These are phyloP conservation scores for Dictyophora rubrovolvata DNA, from an alignment of 768 basidiomycete genomes.

Conservation along the genomic window DNA sequence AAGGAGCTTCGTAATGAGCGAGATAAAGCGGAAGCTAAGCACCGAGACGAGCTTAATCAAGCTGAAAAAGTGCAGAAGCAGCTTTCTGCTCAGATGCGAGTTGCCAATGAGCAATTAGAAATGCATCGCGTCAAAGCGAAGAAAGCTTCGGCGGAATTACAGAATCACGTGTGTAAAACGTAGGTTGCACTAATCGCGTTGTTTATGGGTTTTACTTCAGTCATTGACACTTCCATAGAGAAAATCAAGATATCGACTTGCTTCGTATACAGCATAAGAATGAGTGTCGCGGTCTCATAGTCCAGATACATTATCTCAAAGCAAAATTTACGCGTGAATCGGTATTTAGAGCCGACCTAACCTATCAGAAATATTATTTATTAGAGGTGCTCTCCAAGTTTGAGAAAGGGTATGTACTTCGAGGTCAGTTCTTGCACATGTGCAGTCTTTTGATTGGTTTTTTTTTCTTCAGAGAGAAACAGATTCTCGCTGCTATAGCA, in stretches of 20 bases:
- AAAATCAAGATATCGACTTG: constrained; percentile 41
- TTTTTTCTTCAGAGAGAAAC: constrained; percentile 42
- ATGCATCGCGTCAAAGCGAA: constrained; percentile 40
- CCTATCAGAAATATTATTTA: constrained; percentile 85
- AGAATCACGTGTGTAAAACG: constrained; percentile 50
- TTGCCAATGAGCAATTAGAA: constrained; percentile 59
- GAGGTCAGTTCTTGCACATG: neutral
- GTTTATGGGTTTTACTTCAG: too few species aligned
- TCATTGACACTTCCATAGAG: constrained; percentile 24
- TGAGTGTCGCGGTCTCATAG: constrained; percentile 84
- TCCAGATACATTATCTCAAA: constrained; percentile 88
- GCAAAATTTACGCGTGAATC: constrained; percentile 84
- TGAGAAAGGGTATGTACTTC: constrained; percentile 51
- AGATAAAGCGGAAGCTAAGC: constrained; percentile 44
- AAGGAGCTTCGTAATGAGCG: constrained; percentile 58
- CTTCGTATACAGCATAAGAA: constrained; percentile 63
- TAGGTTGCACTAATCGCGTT: constrained; percentile 24
- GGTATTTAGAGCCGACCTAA: constrained; percentile 61
- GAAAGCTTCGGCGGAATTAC: constrained; percentile 36
- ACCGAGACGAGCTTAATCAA: constrained; percentile 25
- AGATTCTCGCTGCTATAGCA: constrained; percentile 66
- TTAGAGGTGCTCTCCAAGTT: constrained; percentile 59
- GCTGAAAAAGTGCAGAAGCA: constrained; percentile 57
- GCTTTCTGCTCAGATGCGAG: constrained; percentile 49
- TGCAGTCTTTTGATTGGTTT: constrained; percentile 10